Evolutionary conservation across 352 stramenopile species (phyloP).

Genomic region (Globisporangium uncinulatum): DNA sequence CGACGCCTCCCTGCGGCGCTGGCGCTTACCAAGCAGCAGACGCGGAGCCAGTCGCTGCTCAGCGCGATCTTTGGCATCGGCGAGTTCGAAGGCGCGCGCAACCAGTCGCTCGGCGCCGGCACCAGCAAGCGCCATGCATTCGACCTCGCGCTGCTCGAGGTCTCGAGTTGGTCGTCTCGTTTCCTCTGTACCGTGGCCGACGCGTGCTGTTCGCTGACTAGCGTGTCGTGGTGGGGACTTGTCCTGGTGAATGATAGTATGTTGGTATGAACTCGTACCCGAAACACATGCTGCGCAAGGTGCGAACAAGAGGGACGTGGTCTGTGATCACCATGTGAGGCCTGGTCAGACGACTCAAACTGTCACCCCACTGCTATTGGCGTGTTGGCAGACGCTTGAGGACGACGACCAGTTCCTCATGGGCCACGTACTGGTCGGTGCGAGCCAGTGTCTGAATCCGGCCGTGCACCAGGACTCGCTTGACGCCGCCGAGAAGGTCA

Average conservation of each 20-base stretch:
- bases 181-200: not conserved
- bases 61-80: slow-evolving; percentile 77
- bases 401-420: slow-evolving; percentile 70
- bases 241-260: slow-evolving; percentile 31
- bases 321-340: too few relatives aligned
- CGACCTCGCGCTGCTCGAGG: slow-evolving; percentile 61
- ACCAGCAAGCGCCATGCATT: slow-evolving; percentile 72
- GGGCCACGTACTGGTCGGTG: slow-evolving; percentile 76
- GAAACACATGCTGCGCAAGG: slow-evolving; percentile 66
- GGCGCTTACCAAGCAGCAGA: not conserved
- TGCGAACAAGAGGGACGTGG: slow-evolving; percentile 1
- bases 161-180: slow-evolving; percentile 10
- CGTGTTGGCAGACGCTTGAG: slow-evolving; percentile 26
- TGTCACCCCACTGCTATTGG: not conserved
- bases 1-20: not conserved
- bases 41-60: slow-evolving; percentile 57
- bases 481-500: slow-evolving; percentile 32
- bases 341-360: not conserved
- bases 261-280: slow-evolving; percentile 76
- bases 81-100: slow-evolving; percentile 66
- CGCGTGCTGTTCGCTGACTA: too few relatives aligned
- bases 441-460: slow-evolving; percentile 63
- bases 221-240: too few relatives aligned
- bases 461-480: slow-evolving; percentile 62
- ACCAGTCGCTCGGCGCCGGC: slow-evolving; percentile 43